Evolutionary conservation across 2,329 filamentous ascomycete genomes (phyloP), one percentile per base, ranked within the genome.

Genomic region (Stylonectria norvegica): DNA sequence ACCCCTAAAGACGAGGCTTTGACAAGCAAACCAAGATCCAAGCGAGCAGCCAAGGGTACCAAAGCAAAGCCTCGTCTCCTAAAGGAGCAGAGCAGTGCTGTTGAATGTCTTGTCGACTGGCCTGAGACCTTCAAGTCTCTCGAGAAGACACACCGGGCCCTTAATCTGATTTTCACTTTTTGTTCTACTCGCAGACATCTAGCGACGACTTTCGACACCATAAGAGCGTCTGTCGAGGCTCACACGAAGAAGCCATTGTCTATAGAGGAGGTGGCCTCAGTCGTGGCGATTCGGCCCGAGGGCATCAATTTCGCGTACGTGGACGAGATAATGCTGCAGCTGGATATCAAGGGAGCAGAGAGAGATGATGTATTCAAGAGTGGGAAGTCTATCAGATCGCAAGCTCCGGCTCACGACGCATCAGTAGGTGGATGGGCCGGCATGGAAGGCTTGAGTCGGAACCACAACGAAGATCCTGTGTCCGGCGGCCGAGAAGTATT

Each of bases 151-250:
- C 86, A 97, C 61, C 79, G 82, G 45, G 91, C 93, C 1, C 68
- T 98, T 44, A 98, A 95, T 55, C 69, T 97, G 2, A 89, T 97
- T 1, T 95, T 89, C 56, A 97, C 93, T 0, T 97, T 98, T 60
- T 95, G 89, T 68, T 93, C 83, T 60, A 91, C 91, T 1, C 82
- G 93, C 32, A 96, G 95, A 60, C 87, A 97, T 56, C 75, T 97
- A 19, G 83, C 87, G 1, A 97, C 93, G 0, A 96, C 91, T 0
- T 89, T 96, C 51, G 86, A 93, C 12, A 95, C 85, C 5, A 86
- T 98, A 33, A 89, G 83, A 53, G 78, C 81, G 7, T 79, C 91
- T 0, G 91, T 97, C 1, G 89, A 96, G 63, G 79, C 78, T 0
- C 89, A 96, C 58, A 89, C 82, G 45, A 83, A 85, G 54, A 76